Conservation (phyloP, 371 early-diverging fungal species). For the Zopfochytrium polystomum region DNA sequence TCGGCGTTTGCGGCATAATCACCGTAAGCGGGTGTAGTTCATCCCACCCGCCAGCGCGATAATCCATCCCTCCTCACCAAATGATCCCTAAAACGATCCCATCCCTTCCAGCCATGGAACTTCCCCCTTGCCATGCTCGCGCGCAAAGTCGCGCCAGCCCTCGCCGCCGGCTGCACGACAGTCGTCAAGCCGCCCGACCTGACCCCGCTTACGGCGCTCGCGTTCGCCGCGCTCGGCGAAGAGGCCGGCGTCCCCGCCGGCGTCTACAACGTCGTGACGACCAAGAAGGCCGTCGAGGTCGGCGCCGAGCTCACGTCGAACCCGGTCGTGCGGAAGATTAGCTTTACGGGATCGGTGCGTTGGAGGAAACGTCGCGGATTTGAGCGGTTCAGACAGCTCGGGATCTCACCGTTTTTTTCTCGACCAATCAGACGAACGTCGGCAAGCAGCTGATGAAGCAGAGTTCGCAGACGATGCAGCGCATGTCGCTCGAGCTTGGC, state of each 20-base stretch:
- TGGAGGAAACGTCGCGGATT: no score
- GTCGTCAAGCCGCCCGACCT: constrained; percentile 78
- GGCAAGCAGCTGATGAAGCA: constrained; percentile 68
- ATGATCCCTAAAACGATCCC: no score
- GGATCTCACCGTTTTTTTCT: no score
- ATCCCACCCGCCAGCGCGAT: no score
- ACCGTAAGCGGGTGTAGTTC: no score
- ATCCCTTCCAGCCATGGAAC: no score
- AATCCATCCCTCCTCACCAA: no score
- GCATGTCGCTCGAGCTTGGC: constrained; percentile 83
- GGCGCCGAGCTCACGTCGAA: constrained; percentile 36
- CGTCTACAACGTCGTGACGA: no score
- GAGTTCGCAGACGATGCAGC: constrained; percentile 66
- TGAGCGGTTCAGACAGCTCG: no score
- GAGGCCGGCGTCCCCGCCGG: constrained; percentile 87
- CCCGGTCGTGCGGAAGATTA: constrained; percentile 57
- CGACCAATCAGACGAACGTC: no score
- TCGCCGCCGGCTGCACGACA: constrained; percentile 44
- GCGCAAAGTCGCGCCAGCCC: constrained; percentile 63
- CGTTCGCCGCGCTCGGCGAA: constrained; percentile 69
- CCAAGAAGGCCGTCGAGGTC: no score
- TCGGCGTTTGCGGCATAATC: no score
- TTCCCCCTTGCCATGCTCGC: constrained; percentile 92
- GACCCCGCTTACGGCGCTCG: constrained; percentile 82
- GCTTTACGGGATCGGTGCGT: constrained; percentile 81